Conservation (phyloP, 2,329 filamentous ascomycete species). For the Hyphodiscus sp. region DNA sequence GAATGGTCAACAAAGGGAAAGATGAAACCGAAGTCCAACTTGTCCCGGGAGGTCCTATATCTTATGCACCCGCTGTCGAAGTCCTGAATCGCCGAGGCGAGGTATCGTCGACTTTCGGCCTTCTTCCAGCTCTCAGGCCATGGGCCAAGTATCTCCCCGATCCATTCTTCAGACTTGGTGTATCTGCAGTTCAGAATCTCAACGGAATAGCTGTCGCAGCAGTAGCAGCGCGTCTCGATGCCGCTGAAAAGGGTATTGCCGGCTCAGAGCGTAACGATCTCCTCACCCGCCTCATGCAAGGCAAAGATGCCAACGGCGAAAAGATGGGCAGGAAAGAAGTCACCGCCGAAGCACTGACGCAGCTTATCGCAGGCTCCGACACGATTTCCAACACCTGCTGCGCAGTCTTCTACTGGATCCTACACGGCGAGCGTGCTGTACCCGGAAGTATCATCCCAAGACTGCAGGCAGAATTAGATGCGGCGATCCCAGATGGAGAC, state of each 20-base stretch:
- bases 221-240: constrained; percentile 67
- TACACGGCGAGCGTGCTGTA: constrained; percentile 61
- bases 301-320: constrained; percentile 71
- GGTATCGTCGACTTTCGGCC: constrained; percentile 74
- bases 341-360: constrained; percentile 82
- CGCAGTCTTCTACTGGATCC: constrained; percentile 70
- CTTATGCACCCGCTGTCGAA: constrained; percentile 74
- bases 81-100: constrained; percentile 85
- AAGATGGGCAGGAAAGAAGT: constrained; percentile 72
- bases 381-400: constrained; percentile 77
- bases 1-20: constrained; percentile 71
- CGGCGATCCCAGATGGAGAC: constrained; percentile 51
- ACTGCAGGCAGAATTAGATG: constrained; percentile 71
- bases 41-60: constrained; percentile 52
- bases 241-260: background rate
- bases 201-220: constrained; percentile 83
- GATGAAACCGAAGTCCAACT: constrained; percentile 70
- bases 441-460: constrained; percentile 36
- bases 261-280: constrained; percentile 66
- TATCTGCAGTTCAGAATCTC: constrained; percentile 70
- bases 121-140: constrained; percentile 66
- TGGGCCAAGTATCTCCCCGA: constrained; percentile 77
- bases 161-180: constrained; percentile 70
- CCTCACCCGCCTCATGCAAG: constrained; percentile 77
- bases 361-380: constrained; percentile 75